A percentile compares a stretch with the other conserved stretches of the same genome.
phyloP scores from a whole-genome alignment of 2,329 filamentous ascomycete genomes.

The Penicillium sp. region DNA sequence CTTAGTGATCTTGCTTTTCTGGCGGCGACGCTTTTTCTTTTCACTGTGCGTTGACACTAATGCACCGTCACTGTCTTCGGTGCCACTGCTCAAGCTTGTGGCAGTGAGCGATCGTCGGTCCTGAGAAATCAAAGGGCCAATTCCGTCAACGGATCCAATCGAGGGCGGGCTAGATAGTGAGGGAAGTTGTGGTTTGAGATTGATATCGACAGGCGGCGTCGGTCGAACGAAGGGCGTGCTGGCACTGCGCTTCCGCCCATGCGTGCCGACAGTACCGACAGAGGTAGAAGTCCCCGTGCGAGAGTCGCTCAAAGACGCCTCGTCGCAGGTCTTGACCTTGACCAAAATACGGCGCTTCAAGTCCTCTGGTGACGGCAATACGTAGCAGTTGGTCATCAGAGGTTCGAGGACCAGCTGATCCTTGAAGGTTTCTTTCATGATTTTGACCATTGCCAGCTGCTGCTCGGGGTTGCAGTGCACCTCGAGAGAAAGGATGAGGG shows the following conservation, averaged over 20 bases:
- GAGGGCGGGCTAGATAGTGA: slow-evolving; percentile 54
- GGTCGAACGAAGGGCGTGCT: slow-evolving; percentile 73
- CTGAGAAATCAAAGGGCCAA: slow-evolving; percentile 46
- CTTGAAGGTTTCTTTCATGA: slow-evolving; percentile 81
- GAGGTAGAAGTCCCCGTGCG: slow-evolving; percentile 41
- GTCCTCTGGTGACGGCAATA: slow-evolving; percentile 81
- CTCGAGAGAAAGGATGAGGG: slow-evolving; percentile 90
- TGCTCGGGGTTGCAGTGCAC: slow-evolving; percentile 85
- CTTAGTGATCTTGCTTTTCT: slow-evolving; percentile 79
- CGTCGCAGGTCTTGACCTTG: slow-evolving; percentile 84
- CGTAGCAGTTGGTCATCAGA: slow-evolving; percentile 63
- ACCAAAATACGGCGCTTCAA: slow-evolving; percentile 80
- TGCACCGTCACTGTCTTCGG: slow-evolving; percentile 74
- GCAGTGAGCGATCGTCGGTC: slow-evolving; percentile 54
- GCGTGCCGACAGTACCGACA: slow-evolving; percentile 40
- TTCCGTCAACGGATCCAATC: slow-evolving; percentile 50
- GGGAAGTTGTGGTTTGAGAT: slow-evolving; percentile 48
- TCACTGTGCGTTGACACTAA: slow-evolving; percentile 52
- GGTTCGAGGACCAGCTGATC: slow-evolving; percentile 75
- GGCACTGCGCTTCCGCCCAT: slow-evolving; percentile 62
- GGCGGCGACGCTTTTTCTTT: slow-evolving; percentile 56
- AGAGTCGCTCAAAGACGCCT: slow-evolving; percentile 47
- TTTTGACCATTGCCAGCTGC: slow-evolving; percentile 83
- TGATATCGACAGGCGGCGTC: slow-evolving; percentile 55
- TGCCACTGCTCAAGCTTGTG: slow-evolving; percentile 56